Percentiles rank a stretch among this genome's conserved stretches.
These are phyloP conservation scores for Coemansia sp. DNA, from an alignment of 192 early-diverging fungal species.

Conservation along the genomic window DNA sequence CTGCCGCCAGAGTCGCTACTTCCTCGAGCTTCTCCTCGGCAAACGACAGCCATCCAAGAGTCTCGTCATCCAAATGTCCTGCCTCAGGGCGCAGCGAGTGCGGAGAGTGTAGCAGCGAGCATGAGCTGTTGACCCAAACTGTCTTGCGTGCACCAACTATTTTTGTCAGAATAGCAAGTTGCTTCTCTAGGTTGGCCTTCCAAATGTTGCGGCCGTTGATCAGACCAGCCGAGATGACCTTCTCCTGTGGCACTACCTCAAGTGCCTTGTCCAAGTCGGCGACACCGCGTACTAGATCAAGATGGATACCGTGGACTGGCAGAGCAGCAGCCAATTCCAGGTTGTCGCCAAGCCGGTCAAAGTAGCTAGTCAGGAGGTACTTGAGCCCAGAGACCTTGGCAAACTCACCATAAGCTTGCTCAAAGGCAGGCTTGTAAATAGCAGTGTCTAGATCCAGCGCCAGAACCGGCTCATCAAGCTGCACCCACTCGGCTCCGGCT, in stretches of 20 bases:
- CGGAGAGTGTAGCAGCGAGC: conserved; percentile 90
- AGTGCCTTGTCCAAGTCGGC: conserved; percentile 77
- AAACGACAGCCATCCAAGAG: conserved; percentile 92
- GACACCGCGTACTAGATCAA: conserved; percentile 86
- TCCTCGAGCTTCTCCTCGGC: conserved; percentile 91
- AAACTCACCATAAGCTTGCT: conserved; percentile 32
- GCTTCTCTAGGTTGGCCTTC: conserved; percentile 82
- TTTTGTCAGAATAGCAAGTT: conserved; percentile 65
- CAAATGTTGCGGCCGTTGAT: conserved; percentile 98
- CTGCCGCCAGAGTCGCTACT: conserved; percentile 67
- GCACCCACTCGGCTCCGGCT: conserved; percentile 90
- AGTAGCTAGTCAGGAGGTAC: conserved; percentile 90
- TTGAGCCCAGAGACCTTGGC: conserved; percentile 40
- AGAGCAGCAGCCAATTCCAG: conserved; percentile 66
- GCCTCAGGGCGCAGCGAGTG: conserved; percentile 78
- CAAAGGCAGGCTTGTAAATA: conserved; percentile 75
- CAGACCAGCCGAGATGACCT: conserved; percentile 88
- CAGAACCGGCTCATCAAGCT: conserved; percentile 93
- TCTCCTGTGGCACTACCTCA: conserved; percentile 56
- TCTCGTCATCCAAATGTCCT: conserved; percentile 72
- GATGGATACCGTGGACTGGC: conserved; percentile 82
- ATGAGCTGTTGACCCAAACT: conserved; percentile 81
- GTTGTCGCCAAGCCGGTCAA: conserved; percentile 80
- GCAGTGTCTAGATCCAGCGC: conserved; percentile 79
- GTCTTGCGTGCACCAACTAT: conserved; percentile 61